Percentiles rank a stretch among this genome's conserved stretches.
These are phyloP conservation scores for Solanum tacnaense DNA, from an alignment of 257 asterid species.

Conservation along the genomic window DNA sequence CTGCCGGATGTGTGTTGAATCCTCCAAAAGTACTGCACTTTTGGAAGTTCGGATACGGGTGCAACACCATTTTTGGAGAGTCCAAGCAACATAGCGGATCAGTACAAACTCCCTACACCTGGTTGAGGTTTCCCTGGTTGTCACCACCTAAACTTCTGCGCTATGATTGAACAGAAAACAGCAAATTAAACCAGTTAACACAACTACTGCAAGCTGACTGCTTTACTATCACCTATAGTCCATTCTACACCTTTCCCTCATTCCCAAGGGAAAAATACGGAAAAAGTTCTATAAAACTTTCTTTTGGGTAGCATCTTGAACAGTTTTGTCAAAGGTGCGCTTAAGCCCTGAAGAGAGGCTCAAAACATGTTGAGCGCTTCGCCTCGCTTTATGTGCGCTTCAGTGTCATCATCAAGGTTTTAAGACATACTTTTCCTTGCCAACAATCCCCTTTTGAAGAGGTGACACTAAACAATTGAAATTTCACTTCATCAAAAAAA, in stretches of 20 bases:
- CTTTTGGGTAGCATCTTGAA: not conserved
- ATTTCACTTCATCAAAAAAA: too few species aligned
- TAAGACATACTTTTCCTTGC: too few species aligned
- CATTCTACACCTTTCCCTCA: not conserved
- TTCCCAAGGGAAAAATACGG: not conserved
- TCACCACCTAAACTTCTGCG: not conserved
- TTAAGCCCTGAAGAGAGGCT: too few species aligned
- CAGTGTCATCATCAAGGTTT: too few species aligned
- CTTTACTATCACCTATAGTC: not conserved
- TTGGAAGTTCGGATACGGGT: not conserved
- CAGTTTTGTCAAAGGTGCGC: too few species aligned
- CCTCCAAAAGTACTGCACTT: not conserved
- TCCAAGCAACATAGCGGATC: not conserved
- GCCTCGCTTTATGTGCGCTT: too few species aligned
- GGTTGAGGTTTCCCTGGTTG: not conserved
- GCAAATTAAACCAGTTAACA: not conserved
- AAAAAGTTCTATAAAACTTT: not conserved
- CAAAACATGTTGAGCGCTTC: too few species aligned
- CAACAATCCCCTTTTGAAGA: too few species aligned
- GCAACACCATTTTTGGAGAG: not conserved
- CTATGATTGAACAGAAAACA: not conserved
- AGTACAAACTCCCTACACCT: not conserved
- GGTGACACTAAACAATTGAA: too few species aligned
- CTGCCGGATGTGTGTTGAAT: not conserved
- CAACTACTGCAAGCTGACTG: too few species aligned